Percentiles rank a stretch among this genome's conserved stretches.
Conservation (phyloP, 2,329 filamentous ascomycete genomes). For the Gyromitra esculenta region DNA sequence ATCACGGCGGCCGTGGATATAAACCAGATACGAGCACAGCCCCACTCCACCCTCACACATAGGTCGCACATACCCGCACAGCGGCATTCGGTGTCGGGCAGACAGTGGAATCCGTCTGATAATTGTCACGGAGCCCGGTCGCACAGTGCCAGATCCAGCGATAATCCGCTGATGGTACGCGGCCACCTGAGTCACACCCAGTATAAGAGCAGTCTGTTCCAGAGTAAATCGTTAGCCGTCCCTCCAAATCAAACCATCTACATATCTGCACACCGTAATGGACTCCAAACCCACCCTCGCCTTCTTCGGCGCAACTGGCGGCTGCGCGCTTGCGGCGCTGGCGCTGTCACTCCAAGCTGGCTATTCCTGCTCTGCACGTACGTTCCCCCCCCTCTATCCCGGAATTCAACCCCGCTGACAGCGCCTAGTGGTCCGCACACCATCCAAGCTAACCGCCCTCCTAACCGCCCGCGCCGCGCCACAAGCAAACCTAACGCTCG, state of each 20-base stretch:
- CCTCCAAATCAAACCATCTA: not conserved
- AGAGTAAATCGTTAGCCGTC: not conserved
- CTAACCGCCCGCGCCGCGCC: conserved; percentile 57
- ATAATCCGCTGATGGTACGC: not conserved
- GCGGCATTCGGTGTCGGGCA: not conserved
- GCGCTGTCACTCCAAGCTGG: conserved; percentile 63
- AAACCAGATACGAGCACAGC: not conserved
- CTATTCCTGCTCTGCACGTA: conserved; percentile 62
- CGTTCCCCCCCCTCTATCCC: conserved; percentile 1
- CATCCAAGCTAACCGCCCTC: conserved; percentile 63
- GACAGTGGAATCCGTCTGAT: not conserved
- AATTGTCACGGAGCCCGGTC: not conserved
- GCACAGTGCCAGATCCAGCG: not conserved
- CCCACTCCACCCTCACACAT: not conserved
- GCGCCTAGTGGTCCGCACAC: conserved; percentile 64
- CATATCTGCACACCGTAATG: not conserved
- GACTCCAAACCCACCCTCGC: conserved; percentile 61
- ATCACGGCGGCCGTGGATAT: not conserved
- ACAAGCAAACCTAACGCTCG: conserved; percentile 61
- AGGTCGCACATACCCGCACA: no score
- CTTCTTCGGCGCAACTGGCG: conserved; percentile 68
- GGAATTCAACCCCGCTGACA: conserved; percentile 16
- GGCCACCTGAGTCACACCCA: conserved; percentile 5
- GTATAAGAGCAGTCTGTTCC: conserved; percentile 17
- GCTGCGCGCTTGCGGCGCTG: conserved; percentile 65